Percentiles rank a stretch among this genome's conserved stretches.
Evolutionary conservation across 176 grass and related monocot species (phyloP).

Genomic region (Avena atlantica): DNA sequence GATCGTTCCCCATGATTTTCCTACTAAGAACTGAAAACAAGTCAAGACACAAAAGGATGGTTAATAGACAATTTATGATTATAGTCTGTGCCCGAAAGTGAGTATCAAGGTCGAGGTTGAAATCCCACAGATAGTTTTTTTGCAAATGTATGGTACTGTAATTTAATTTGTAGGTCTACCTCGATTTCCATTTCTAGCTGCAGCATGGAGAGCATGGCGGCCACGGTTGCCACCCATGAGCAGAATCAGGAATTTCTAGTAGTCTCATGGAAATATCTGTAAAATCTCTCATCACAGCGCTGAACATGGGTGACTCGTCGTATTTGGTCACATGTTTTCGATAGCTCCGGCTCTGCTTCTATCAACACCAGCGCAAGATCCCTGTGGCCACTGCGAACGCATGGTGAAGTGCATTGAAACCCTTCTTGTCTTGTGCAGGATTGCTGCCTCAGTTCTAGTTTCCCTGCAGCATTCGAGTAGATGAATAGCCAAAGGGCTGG

Average conservation of each 20-base stretch:
- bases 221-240: neutral
- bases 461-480: no score
- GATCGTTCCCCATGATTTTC: neutral
- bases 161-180: slow-evolving; percentile 14
- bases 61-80: neutral
- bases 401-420: neutral
- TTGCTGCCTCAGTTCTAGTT: neutral
- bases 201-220: neutral
- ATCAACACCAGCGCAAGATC: neutral
- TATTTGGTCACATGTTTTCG: neutral
- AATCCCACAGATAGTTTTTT: neutral
- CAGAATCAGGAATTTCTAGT: neutral
- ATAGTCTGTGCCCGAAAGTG: neutral
- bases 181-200: slow-evolving; percentile 31
- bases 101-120: neutral
- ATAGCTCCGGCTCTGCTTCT: neutral
- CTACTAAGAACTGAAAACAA: neutral
- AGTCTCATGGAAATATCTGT: neutral
- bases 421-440: neutral
- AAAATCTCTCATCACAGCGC: slow-evolving; percentile 27
- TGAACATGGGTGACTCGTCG: slow-evolving; percentile 40
- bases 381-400: neutral
- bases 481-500: no score
- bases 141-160: no score
- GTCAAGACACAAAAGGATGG: neutral